A percentile compares a stretch with the other conserved stretches of the same genome.
phyloP scores from a whole-genome alignment of 106 monocot genomes.

The Triglochin maritima region DNA sequence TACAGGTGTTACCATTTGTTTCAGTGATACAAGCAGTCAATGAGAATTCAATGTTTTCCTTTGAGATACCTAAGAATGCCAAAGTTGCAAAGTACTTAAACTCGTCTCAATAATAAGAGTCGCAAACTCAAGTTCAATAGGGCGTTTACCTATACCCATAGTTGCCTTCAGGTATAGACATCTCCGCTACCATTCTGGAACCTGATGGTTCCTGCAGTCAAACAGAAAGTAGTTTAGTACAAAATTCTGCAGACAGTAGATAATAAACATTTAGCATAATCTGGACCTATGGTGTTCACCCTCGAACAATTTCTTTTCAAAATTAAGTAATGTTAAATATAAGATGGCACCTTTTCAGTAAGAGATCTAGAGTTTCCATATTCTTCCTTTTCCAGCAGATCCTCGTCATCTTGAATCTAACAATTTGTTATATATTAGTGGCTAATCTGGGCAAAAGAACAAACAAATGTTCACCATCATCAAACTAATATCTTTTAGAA shows the following conservation, averaged over 20 bases:
- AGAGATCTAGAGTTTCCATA: conserved; percentile 31
- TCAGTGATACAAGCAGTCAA: too few species aligned
- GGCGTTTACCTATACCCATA: conserved; percentile 16
- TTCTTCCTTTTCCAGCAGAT: conserved; percentile 58
- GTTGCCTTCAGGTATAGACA: conserved; percentile 14
- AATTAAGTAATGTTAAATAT: neutral
- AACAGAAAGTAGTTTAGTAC: neutral
- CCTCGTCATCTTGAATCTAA: conserved; percentile 84
- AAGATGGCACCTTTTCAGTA: conserved; percentile 34
- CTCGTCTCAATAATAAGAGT: too few species aligned
- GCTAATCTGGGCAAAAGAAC: neutral
- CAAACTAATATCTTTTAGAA: too few species aligned
- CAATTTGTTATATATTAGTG: neutral
- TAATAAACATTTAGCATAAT: too few species aligned
- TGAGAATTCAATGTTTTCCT: too few species aligned
- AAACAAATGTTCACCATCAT: neutral
- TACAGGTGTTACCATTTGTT: too few species aligned
- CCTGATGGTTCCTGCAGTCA: conserved; percentile 33
- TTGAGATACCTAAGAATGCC: too few species aligned
- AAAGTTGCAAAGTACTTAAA: too few species aligned
- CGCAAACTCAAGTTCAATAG: neutral
- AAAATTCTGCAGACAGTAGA: neutral
- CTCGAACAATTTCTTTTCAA: neutral
- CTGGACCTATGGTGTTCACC: too few species aligned
- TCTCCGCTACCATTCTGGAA: conserved; percentile 14